Evolutionary conservation across 2,329 filamentous ascomycete genomes (phyloP).

Genomic region (Aspergillus sp.): DNA sequence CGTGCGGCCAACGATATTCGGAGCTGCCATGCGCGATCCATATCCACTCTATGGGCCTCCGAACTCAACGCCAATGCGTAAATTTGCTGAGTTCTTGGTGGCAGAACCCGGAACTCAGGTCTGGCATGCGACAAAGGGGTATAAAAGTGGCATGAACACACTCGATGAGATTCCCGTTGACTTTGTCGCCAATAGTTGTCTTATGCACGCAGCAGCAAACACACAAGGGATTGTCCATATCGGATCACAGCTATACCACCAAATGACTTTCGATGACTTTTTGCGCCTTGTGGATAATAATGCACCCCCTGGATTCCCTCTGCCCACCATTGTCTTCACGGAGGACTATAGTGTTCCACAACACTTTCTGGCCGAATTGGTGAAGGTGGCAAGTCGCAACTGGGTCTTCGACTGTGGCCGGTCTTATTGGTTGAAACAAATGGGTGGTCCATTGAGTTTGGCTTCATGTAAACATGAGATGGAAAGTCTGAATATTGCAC

Average conservation of each 20-base stretch:
- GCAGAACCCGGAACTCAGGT: constrained; percentile 21
- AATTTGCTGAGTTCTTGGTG: constrained; percentile 22
- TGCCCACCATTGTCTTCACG: constrained; percentile 23
- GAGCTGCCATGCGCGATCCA: constrained; percentile 21
- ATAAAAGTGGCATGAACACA: constrained; percentile 22
- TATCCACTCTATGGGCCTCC: constrained; percentile 25
- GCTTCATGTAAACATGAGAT: constrained; percentile 18
- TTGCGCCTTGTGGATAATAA: constrained; percentile 12
- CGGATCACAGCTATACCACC: constrained; percentile 23
- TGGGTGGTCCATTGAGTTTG: constrained; percentile 23
- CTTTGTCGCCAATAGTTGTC: constrained; percentile 26
- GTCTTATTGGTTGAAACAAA: constrained; percentile 27
- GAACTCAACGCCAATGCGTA: constrained; percentile 25
- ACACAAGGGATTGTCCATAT: constrained; percentile 25
- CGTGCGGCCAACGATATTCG: constrained; percentile 26
- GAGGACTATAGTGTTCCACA: constrained; percentile 20
- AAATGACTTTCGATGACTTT: constrained; percentile 23
- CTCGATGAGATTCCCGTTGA: constrained; percentile 29
- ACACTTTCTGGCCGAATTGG: constrained; percentile 25
- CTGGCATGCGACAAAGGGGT: constrained; percentile 25
- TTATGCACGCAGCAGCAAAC: constrained; percentile 23
- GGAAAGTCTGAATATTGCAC: constrained; percentile 15
- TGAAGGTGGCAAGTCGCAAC: constrained; percentile 25
- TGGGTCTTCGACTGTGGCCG: constrained; percentile 28
- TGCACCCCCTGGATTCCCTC: constrained; percentile 14